Evolutionary conservation across 225 moss, liverwort and hornwort species (phyloP).

Genomic region (Polytrichum formosum): DNA sequence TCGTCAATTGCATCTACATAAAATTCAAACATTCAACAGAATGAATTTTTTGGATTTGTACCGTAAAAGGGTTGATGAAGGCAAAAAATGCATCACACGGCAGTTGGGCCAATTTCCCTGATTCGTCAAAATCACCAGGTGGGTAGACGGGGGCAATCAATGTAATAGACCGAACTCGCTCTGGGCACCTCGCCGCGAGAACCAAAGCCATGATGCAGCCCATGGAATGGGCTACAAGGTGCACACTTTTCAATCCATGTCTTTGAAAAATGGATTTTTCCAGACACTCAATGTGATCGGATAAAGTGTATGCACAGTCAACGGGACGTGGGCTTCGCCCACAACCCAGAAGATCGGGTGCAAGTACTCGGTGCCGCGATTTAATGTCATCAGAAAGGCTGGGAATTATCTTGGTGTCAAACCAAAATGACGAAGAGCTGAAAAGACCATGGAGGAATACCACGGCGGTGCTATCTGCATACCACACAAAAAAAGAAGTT

Average conservation of each 20-base stretch:
- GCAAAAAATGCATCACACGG: constrained; percentile 53
- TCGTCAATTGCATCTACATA: too few species aligned
- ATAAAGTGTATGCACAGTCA: constrained; percentile 58
- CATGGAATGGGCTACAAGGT: constrained; percentile 72
- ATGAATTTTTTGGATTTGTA: background rate
- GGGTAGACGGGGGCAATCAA: constrained; percentile 68
- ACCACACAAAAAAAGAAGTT: background rate
- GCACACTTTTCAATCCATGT: constrained; percentile 51
- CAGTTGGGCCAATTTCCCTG: constrained; percentile 24
- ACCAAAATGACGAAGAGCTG: constrained; percentile 75
- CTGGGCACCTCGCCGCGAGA: constrained; percentile 54
- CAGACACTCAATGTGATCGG: constrained; percentile 53
- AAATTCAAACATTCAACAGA: too few species aligned
- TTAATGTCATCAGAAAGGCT: constrained; percentile 38
- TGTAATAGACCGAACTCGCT: constrained; percentile 59
- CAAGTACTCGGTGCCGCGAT: constrained; percentile 44
- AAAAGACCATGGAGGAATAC: constrained; percentile 71
- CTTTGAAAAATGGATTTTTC: constrained; percentile 53
- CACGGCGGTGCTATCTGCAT: constrained; percentile 44
- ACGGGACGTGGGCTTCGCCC: constrained; percentile 60
- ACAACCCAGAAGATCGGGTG: constrained; percentile 64
- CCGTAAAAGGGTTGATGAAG: constrained; percentile 54
- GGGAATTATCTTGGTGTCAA: constrained; percentile 55
- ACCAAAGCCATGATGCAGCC: constrained; percentile 63
- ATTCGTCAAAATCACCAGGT: constrained; percentile 45